These are phyloP conservation scores for Phaseolus lunatus DNA, from an alignment of 306 rosid species.

Conservation along the genomic window DNA sequence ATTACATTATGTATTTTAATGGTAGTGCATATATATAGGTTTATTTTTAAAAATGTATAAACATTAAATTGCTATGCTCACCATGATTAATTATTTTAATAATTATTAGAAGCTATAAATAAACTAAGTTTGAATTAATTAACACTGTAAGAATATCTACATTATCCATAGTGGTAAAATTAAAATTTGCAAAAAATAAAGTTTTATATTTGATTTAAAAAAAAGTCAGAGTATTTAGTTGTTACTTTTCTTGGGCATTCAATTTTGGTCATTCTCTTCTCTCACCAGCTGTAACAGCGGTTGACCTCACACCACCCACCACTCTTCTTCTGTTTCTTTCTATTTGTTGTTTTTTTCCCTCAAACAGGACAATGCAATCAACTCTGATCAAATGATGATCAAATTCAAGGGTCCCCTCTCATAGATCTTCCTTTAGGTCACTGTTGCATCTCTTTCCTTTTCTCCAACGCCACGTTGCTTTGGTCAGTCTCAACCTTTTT, in stretches of 20 bases:
- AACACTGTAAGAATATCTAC: neutral
- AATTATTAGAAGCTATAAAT: neutral
- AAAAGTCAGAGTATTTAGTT: neutral
- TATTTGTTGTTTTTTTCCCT: conserved; percentile 15
- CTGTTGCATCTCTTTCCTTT: conserved; percentile 45
- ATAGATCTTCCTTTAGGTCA: conserved; percentile 43
- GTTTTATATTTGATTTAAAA: neutral
- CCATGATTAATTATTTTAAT: neutral
- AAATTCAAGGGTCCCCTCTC: conserved; percentile 16
- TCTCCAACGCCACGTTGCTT: conserved; percentile 37
- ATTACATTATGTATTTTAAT: neutral
- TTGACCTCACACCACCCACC: conserved; percentile 49
- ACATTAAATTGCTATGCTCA: neutral
- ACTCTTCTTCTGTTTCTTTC: conserved; percentile 23
- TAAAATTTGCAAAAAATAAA: neutral
- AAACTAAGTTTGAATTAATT: neutral
- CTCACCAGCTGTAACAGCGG: conserved; percentile 43
- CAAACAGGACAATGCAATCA: conserved; percentile 33
- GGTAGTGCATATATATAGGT: neutral
- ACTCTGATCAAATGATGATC: conserved; percentile 24
- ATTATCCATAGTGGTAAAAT: neutral
- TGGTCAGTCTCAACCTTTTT: conserved; percentile 46
- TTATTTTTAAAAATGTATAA: neutral
- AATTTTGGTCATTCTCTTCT: conserved; percentile 26
- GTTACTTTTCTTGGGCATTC: conserved; percentile 11